phyloP scores from a whole-genome alignment of 495 filamentous ascomycete genomes.

The Amorphotheca resinae region DNA sequence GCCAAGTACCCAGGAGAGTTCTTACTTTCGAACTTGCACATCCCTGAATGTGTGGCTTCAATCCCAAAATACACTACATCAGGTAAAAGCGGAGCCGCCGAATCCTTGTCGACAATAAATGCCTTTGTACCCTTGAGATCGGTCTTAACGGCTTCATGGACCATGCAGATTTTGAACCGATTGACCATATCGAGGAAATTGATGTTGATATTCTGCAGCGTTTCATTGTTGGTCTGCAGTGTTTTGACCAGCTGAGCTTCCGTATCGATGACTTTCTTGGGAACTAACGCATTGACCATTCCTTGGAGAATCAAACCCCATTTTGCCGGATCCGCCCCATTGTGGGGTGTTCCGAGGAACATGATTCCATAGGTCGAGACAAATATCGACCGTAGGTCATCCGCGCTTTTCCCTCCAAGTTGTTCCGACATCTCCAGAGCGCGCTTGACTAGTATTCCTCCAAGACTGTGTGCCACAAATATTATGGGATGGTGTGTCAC shows the following conservation, averaged over 20 bases:
- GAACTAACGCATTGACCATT: constrained; percentile 58
- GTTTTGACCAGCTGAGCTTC: constrained; percentile 59
- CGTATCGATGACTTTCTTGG: constrained; percentile 56
- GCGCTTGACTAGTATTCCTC: constrained; percentile 70
- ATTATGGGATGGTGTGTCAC: constrained; percentile 59
- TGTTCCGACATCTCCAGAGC: constrained; percentile 44
- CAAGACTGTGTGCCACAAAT: constrained; percentile 75
- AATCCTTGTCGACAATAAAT: constrained; percentile 60
- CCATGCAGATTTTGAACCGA: constrained; percentile 49
- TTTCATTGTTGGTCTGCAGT: constrained; percentile 67
- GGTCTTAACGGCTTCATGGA: constrained; percentile 56
- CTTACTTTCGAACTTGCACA: constrained; percentile 74
- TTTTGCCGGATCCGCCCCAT: constrained; percentile 61
- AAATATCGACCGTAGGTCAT: constrained; percentile 65
- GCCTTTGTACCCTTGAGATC: constrained; percentile 47
- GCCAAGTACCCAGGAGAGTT: constrained; percentile 62
- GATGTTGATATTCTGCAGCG: constrained; percentile 66
- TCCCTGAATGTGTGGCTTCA: constrained; percentile 70
- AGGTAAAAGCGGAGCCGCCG: constrained; percentile 61
- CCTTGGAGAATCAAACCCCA: constrained; percentile 65
- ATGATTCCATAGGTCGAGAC: constrained; percentile 77
- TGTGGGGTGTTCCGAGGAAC: constrained; percentile 82
- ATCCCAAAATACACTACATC: constrained; percentile 68
- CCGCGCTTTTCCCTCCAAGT: constrained; percentile 49
- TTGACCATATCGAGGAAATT: constrained; percentile 62